Conservation (phyloP, 805 yeast genomes). For the Candida ulmi region DNA sequence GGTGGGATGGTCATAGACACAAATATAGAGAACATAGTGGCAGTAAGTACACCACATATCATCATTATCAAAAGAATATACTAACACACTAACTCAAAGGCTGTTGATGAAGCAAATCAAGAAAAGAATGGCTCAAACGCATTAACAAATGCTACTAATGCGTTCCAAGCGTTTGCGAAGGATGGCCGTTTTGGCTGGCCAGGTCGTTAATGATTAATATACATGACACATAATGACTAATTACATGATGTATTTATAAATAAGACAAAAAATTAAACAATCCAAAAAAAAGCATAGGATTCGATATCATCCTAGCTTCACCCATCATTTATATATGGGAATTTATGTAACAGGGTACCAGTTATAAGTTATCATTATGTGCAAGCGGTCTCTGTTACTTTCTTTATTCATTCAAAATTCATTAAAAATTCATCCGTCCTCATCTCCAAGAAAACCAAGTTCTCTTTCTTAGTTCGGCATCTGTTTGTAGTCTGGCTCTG, state of each 20-base stretch:
- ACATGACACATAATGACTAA: background rate
- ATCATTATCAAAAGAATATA: no score
- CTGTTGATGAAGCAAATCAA: slow-evolving; percentile 61
- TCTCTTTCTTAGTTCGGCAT: slow-evolving; percentile 24
- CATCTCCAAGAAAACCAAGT: slow-evolving; percentile 29
- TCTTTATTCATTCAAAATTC: no score
- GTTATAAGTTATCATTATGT: no score
- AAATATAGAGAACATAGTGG: slow-evolving; percentile 72
- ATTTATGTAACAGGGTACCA: no score
- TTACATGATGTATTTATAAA: background rate
- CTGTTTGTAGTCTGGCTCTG: slow-evolving; percentile 24
- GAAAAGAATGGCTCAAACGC: slow-evolving; percentile 23
- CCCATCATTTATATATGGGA: no score
- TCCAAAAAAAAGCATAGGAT: no score
- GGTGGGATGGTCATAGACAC: slow-evolving; percentile 99
- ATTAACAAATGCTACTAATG: slow-evolving; percentile 24
- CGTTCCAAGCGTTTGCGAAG: slow-evolving; percentile 20
- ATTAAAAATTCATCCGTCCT: background rate
- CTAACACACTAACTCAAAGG: slow-evolving; percentile 21
- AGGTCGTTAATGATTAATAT: slow-evolving; percentile 10
- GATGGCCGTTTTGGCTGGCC: slow-evolving; percentile 26
- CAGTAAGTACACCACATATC: slow-evolving; percentile 30
- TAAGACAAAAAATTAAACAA: background rate
- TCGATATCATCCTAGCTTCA: no score
- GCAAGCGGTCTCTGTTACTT: no score